These are phyloP conservation scores for Cornus controversa DNA, from an alignment of 148 eudicot species.

Conservation along the genomic window DNA sequence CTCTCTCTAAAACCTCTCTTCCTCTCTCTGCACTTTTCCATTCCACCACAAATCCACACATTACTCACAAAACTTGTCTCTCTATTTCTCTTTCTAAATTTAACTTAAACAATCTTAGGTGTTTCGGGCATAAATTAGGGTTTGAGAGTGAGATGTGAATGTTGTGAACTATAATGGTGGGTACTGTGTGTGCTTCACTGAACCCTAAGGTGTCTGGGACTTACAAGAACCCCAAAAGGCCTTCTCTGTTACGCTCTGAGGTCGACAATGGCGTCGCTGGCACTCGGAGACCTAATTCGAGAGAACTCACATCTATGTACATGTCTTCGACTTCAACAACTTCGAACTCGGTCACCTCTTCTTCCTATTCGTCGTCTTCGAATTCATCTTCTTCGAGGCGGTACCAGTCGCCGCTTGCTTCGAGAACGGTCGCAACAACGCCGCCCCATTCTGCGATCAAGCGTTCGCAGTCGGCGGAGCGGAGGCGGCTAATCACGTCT, in stretches of 20 bases:
- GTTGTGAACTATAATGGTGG: conserved; percentile 40
- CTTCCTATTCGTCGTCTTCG: conserved; percentile 40
- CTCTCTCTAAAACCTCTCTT: not conserved
- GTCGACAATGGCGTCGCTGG: conserved; percentile 28
- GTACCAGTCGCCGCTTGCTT: conserved; percentile 45
- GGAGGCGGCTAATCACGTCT: conserved; percentile 46
- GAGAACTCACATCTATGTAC: conserved; percentile 64
- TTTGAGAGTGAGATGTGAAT: not conserved
- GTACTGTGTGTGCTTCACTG: conserved; percentile 42
- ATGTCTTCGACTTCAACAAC: conserved; percentile 41
- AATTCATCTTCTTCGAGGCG: conserved; percentile 31
- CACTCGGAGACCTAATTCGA: conserved; percentile 47
- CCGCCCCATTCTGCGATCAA: conserved; percentile 16
- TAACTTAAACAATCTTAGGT: not conserved
- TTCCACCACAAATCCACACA: not conserved
- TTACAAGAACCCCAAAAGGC: conserved; percentile 39
- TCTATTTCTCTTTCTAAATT: conserved; percentile 5
- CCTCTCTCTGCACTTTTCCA: not conserved
- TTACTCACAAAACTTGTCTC: conserved; percentile 3
- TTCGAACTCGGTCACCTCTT: conserved; percentile 39
- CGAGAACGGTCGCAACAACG: conserved; percentile 25
- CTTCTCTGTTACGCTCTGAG: conserved; percentile 55
- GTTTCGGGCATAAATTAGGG: conserved; percentile 16
- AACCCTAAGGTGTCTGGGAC: conserved; percentile 38
- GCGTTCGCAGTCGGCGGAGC: conserved; percentile 59